Evolutionary conservation across 2,329 filamentous ascomycete species (phyloP).

Genomic region (Acrocalymma vagum): DNA sequence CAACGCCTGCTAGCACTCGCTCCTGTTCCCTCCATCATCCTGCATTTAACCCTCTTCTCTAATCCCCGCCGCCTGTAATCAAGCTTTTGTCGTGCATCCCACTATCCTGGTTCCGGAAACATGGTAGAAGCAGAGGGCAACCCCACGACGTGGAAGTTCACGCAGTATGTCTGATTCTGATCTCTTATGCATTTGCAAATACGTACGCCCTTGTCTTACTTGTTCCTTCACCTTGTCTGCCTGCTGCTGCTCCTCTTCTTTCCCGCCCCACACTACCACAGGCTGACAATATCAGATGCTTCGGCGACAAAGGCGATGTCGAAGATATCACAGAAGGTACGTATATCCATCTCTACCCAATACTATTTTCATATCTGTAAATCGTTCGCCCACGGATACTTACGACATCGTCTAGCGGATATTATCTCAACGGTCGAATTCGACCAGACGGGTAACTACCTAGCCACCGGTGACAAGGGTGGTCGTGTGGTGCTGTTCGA

Average conservation of each 20-base stretch:
- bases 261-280: slow-evolving; percentile 7
- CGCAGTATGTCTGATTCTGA: slow-evolving; percentile 75
- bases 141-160: slow-evolving; percentile 99
- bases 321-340: slow-evolving; percentile 97
- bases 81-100: slow-evolving; percentile 17
- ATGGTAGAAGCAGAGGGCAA: slow-evolving; percentile 97
- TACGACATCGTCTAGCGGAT: slow-evolving; percentile 67
- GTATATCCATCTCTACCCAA: slow-evolving; percentile 19
- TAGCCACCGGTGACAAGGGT: slow-evolving; percentile 90
- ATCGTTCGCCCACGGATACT: slow-evolving; percentile 15
- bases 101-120: slow-evolving; percentile 55
- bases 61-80: slow-evolving; percentile 22
- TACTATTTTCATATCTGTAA: slow-evolving; percentile 6
- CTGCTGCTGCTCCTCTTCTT: background rate
- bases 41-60: slow-evolving; percentile 12
- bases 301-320: slow-evolving; percentile 99
- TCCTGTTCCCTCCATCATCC: slow-evolving; percentile 14
- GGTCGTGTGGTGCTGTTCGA: slow-evolving; percentile 87
- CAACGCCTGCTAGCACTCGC: slow-evolving; percentile 19
- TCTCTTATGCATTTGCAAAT: background rate
- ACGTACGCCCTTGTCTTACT: background rate
- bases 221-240: background rate
- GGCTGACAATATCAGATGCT: slow-evolving; percentile 76
- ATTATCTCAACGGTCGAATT: slow-evolving; percentile 94
- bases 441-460: slow-evolving; percentile 88